A percentile compares a stretch with the other conserved stretches of the same genome.
Conservation (phyloP, 2,329 filamentous ascomycete species). For the Byssoonygena ceratinophila region DNA sequence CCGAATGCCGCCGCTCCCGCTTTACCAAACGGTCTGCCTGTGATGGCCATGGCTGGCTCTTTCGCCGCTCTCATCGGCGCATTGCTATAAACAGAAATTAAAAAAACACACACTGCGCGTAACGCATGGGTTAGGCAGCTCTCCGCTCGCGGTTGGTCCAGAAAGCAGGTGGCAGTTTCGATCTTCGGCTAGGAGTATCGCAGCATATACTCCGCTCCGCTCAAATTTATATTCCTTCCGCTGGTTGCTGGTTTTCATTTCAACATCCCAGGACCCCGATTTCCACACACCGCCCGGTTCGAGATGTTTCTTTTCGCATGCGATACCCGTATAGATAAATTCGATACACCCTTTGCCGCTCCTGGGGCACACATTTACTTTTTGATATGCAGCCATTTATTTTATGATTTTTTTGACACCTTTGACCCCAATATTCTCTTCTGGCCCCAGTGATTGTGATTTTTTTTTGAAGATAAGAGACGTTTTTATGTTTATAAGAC, state of each 20-base stretch:
- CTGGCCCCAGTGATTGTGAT: not conserved
- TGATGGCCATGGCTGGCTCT: slow-evolving; percentile 29
- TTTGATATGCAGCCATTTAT: slow-evolving; percentile 8
- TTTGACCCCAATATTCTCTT: not conserved
- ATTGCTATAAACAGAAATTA: slow-evolving; percentile 24
- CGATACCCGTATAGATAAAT: slow-evolving; percentile 8
- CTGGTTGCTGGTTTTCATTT: not conserved
- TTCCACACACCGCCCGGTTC: slow-evolving; percentile 2
- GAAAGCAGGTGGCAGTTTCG: not conserved
- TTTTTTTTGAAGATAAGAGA: slow-evolving; percentile 6
- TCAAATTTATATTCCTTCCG: slow-evolving; percentile 5
- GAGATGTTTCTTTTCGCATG: slow-evolving; percentile 8
- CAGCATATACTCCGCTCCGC: not conserved
- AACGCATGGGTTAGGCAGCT: not conserved
- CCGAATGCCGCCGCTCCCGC: slow-evolving; percentile 16
- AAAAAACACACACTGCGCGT: not conserved
- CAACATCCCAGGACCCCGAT: not conserved
- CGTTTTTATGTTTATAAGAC: slow-evolving; percentile 10
- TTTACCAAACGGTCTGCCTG: slow-evolving; percentile 20
- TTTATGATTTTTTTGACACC: slow-evolving; percentile 6
- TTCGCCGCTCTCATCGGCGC: slow-evolving; percentile 30
- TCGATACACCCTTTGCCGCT: not conserved
- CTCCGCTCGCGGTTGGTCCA: not conserved
- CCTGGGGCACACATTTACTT: not conserved
- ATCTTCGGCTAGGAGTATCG: not conserved